Conservation (phyloP, 345 rosid genomes). For the Euphorbia lathyris region DNA sequence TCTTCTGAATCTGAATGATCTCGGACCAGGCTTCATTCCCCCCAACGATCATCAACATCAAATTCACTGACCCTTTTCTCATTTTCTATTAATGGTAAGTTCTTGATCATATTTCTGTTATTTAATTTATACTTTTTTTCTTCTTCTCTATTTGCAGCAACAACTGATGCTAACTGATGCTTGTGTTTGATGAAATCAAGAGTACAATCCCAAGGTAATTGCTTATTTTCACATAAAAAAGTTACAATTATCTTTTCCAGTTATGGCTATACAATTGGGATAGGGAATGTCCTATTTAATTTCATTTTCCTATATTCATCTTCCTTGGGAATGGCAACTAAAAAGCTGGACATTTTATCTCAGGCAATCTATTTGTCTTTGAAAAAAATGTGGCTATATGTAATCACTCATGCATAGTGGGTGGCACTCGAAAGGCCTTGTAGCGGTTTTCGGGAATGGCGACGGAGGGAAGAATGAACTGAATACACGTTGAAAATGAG, state of each 20-base stretch:
- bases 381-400: neutral
- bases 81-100: too few species aligned
- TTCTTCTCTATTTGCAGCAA: constrained; percentile 1
- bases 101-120: neutral
- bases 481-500: too few species aligned
- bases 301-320: neutral
- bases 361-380: neutral
- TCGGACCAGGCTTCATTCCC: constrained; percentile 75
- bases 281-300: neutral
- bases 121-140: neutral
- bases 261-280: neutral
- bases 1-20: constrained; percentile 30
- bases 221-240: neutral
- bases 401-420: too few species aligned
- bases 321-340: constrained; percentile 5
- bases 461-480: too few species aligned
- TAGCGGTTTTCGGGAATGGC: too few species aligned
- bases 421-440: too few species aligned
- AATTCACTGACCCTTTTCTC: neutral
- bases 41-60: constrained; percentile 25
- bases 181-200: constrained; percentile 8
- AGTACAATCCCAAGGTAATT: neutral
- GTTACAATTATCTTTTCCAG: neutral
- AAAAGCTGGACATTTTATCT: neutral
- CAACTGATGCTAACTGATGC: neutral